Evolutionary conservation across 345 rosid species (phyloP), one percentile per base, ranked within the genome.

Genomic region (Dipteronia sinensis): DNA sequence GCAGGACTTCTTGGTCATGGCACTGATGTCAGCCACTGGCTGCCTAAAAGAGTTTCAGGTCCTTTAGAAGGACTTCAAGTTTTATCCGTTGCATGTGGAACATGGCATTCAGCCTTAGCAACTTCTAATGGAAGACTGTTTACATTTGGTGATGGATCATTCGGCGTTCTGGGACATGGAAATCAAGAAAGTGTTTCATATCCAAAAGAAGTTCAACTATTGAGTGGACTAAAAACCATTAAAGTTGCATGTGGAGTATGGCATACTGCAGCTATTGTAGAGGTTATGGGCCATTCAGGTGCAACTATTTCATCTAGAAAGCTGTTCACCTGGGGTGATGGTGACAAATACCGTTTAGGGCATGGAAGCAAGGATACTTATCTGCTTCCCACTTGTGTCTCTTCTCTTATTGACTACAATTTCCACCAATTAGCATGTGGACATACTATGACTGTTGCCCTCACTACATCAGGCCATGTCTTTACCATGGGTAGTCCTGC

Each of bases 261-360:
- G 98, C 99, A 96, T 76, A 94, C 98, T 2, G 97, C 94, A 49
- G 97, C 99, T 31, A 94, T 96, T 34, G 97, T 96, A n/a, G 97
- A 96, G 81, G 92, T 92, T 38, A 84, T 82, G 80, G 78, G 80
- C 65, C 99, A 92, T 38, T 27, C 88, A 1, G 93, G 98, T 65
- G 51, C 84, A 23, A 88, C 67, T 73, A 40, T 78, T 55, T 79
- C 90, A 38, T 88, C 97, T 0, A 88, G 87, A 77, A 96, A 96
- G 82, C 81, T 96, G 84, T 96, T 96, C 83, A 91, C 97, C 16
- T 96, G 99, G 99, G 99, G 99, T 20, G 98, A 92, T 78, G 99
- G 99, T 44, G 97, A 92, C 65, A 90, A 92, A 82, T 61, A 92
- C 68, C 93, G 97, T 64, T 77, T 96, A 80, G 99, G 99, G 2